Conservation (phyloP, 352 stramenopile genomes). For the Pythium phragmiticola region DNA sequence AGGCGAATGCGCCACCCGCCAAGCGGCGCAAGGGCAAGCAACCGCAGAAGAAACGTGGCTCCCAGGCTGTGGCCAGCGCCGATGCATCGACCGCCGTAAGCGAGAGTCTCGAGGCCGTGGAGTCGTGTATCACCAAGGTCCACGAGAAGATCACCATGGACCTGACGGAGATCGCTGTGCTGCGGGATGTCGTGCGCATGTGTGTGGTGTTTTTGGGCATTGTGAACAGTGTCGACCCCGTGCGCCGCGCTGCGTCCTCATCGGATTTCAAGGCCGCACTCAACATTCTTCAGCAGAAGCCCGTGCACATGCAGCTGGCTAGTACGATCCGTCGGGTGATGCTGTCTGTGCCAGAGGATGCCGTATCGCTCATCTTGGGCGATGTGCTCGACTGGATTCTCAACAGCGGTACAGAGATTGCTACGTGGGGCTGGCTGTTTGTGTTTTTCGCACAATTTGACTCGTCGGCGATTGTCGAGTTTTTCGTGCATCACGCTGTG, state of each 20-base stretch:
- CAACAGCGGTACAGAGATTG: constrained; percentile 1
- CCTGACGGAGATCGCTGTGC: constrained; percentile 26
- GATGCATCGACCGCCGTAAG: constrained; percentile 16
- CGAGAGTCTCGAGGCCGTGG: constrained; percentile 37
- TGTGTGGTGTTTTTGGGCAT: constrained; percentile 40
- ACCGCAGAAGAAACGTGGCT: constrained; percentile 54
- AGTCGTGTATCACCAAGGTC: constrained; percentile 37
- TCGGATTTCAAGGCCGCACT: constrained; percentile 39
- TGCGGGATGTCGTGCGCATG: constrained; percentile 48
- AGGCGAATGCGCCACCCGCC: constrained; percentile 29
- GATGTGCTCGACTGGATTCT: constrained; percentile 52
- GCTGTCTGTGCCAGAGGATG: constrained; percentile 28
- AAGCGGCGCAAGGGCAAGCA: constrained; percentile 44
- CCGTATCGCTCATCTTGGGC: constrained; percentile 27
- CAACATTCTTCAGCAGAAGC: constrained; percentile 36
- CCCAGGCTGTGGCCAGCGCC: constrained; percentile 14
- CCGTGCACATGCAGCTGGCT: constrained; percentile 46
- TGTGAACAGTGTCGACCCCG: constrained; percentile 40
- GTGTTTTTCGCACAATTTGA: constrained; percentile 45
- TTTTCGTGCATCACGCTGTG: constrained; percentile 41
- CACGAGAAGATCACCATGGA: constrained; percentile 39
- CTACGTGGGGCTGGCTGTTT: constrained; percentile 39
- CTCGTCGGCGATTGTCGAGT: constrained; percentile 43
- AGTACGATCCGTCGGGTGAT: constrained; percentile 43
- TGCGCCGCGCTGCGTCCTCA: constrained; percentile 4